Percentiles rank a stretch among this genome's conserved stretches.
Conservation (phyloP, 164 flowering plant genomes). For the Magnolia sinica region DNA sequence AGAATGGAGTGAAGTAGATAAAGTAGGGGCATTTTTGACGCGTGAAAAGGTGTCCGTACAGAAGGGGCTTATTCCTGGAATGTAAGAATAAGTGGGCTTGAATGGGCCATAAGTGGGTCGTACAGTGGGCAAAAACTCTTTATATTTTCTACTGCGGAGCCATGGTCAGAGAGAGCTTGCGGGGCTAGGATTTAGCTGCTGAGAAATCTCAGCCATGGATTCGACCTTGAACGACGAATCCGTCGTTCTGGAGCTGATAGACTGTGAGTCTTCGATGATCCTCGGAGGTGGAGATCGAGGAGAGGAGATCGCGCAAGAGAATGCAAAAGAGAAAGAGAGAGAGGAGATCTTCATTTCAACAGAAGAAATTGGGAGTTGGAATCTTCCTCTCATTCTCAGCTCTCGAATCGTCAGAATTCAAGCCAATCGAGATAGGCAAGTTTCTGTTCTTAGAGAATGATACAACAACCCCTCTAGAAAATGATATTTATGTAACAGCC, state of each 20-base stretch:
- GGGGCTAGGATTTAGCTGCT: not conserved
- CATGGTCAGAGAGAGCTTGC: not conserved
- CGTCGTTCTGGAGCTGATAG: conserved; percentile 15
- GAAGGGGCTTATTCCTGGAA: too few species aligned
- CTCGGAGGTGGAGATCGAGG: not conserved
- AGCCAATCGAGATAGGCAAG: conserved; percentile 42
- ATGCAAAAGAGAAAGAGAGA: not conserved
- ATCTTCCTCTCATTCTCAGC: conserved; percentile 33
- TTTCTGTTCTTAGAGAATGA: not conserved
- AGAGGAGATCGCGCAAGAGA: conserved; percentile 1
- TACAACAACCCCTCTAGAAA: not conserved
- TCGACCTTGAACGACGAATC: conserved; percentile 6
- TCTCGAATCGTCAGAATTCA: conserved; percentile 32
- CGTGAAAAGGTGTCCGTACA: too few species aligned
- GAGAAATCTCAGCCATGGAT: not conserved
- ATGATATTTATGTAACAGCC: not conserved
- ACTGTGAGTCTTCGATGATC: not conserved
- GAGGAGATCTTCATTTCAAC: conserved; percentile 20
- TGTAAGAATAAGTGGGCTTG: too few species aligned
- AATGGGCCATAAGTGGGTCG: too few species aligned
- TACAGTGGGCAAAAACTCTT: too few species aligned
- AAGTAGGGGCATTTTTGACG: too few species aligned
- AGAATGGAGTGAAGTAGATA: too few species aligned
- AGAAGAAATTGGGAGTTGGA: conserved; percentile 43
- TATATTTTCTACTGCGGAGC: too few species aligned